Conservation (phyloP, 2,329 filamentous ascomycete genomes). For the Talaromyces rugulosus region DNA sequence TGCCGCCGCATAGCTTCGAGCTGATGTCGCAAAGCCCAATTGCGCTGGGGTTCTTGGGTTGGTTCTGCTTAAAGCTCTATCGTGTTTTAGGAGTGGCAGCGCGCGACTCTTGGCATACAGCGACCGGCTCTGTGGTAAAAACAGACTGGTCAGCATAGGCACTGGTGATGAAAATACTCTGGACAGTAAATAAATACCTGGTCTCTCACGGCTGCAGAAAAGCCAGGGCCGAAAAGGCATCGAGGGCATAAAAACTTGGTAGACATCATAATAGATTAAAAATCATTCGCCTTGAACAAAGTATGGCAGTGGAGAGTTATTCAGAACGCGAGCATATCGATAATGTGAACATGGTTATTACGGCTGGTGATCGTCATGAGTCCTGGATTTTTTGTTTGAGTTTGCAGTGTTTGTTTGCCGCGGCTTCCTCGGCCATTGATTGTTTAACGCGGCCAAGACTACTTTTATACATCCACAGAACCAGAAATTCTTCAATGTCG, state of each 20-base stretch:
- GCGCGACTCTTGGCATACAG: slow-evolving; percentile 3
- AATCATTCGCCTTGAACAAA: slow-evolving; percentile 8
- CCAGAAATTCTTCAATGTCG: not conserved
- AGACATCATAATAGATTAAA: slow-evolving; percentile 5
- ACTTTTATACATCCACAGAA: not conserved
- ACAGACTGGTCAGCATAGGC: not conserved
- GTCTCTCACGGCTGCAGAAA: slow-evolving; percentile 6
- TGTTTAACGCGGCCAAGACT: not conserved
- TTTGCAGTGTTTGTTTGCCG: slow-evolving; percentile 29
- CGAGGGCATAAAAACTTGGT: slow-evolving; percentile 10
- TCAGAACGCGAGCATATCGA: slow-evolving; percentile 19
- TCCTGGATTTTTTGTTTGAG: slow-evolving; percentile 12
- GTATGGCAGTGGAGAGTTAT: slow-evolving; percentile 26
- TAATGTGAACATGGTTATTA: not conserved
- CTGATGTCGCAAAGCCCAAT: not conserved
- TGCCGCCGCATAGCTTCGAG: slow-evolving; percentile 4
- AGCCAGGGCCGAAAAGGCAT: slow-evolving; percentile 4
- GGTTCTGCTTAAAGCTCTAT: not conserved
- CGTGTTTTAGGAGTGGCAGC: not conserved
- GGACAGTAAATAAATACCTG: slow-evolving; percentile 7
- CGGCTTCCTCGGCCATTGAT: not conserved
- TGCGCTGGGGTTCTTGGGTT: not conserved
- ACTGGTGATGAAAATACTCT: not conserved
- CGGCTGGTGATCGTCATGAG: not conserved
- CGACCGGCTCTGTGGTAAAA: not conserved